Conservation (phyloP, 1,139 yeast genomes). For the Blastobotrys aristatus region DNA sequence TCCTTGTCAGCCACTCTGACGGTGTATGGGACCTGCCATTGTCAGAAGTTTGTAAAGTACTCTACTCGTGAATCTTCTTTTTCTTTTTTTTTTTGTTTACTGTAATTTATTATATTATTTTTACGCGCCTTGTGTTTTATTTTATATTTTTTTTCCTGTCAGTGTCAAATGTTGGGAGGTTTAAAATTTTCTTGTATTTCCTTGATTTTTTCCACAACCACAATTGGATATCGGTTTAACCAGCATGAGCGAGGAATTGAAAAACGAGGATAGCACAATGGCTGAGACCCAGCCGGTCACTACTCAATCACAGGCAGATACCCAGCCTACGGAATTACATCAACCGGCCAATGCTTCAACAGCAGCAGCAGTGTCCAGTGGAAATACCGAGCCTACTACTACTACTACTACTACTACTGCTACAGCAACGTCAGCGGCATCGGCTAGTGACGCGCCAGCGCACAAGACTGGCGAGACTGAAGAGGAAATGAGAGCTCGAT, state of each 20-base stretch:
- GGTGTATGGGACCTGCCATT: conserved; percentile 85
- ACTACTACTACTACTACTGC: too few species aligned
- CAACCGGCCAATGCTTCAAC: background rate
- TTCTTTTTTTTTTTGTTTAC: background rate
- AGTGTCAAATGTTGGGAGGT: background rate
- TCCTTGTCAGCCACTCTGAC: conserved; percentile 55
- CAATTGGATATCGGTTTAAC: too few species aligned
- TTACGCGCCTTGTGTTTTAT: background rate
- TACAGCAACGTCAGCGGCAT: too few species aligned
- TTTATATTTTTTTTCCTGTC: background rate
- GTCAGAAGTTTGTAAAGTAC: conserved; percentile 60
- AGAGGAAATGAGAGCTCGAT: conserved; percentile 34
- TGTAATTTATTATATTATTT: background rate
- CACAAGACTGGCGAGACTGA: conserved; percentile 11
- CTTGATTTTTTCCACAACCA: background rate
- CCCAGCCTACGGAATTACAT: background rate
- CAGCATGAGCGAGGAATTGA: background rate
- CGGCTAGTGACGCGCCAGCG: background rate
- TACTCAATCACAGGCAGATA: background rate
- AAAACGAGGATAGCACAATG: background rate
- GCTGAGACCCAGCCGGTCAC: conserved; percentile 1
- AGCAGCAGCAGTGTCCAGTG: background rate
- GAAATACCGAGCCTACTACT: too few species aligned
- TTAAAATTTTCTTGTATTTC: background rate
- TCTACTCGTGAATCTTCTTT: conserved; percentile 39